Evolutionary conservation across 2,329 filamentous ascomycete genomes (phyloP).

Genomic region (Ophiostoma triangulosporum): DNA sequence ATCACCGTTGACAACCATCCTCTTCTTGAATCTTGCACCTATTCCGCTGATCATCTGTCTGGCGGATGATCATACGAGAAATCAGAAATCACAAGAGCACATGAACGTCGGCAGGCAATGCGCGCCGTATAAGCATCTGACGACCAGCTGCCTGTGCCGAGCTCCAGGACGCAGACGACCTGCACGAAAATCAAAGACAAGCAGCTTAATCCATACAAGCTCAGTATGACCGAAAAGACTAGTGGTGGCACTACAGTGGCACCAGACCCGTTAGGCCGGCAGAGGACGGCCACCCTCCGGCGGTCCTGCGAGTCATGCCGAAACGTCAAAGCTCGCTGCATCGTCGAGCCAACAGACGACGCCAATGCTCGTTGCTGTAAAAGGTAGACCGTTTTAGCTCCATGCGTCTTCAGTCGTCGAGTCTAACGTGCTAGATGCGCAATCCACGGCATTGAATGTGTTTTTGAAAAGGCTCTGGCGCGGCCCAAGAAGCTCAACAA

Average conservation of each 20-base stretch:
- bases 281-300: constrained; percentile 13
- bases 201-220: background rate
- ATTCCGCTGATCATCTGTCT: too few relatives aligned
- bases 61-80: too few relatives aligned
- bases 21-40: too few relatives aligned
- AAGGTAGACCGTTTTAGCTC: constrained; percentile 5
- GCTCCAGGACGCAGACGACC: too few relatives aligned
- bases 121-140: background rate
- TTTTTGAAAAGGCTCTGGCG: constrained; percentile 16
- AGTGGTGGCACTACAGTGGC: background rate
- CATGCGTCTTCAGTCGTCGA: background rate
- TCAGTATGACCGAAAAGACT: background rate
- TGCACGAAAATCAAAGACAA: too few relatives aligned
- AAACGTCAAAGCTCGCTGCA: constrained; percentile 15
- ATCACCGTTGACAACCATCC: too few relatives aligned
- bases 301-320: constrained; percentile 16
- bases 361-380: constrained; percentile 10
- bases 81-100: too few relatives aligned
- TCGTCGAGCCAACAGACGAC: constrained; percentile 6
- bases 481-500: constrained; percentile 15
- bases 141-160: background rate
- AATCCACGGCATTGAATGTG: constrained; percentile 12
- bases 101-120: background rate
- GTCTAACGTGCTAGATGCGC: constrained; percentile 3
- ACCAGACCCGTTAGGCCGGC: constrained; percentile 2